Base-by-base conservation (phyloP, 176 grass and related monocot genomes). In the Lolium perenne region DNA sequence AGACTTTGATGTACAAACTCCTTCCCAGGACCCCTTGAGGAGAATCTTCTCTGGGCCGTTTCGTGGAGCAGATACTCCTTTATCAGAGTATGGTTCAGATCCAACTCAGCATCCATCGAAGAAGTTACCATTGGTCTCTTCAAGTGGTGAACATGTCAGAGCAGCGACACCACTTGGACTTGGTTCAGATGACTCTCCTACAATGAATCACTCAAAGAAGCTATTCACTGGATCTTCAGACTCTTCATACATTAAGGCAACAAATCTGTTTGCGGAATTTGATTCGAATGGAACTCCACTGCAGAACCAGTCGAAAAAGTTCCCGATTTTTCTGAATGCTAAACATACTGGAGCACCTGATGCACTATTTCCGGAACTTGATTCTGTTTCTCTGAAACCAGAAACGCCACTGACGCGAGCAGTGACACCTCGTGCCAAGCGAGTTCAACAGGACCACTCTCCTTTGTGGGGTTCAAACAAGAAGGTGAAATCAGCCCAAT, bases 361-460 rank as follows among this genome's bases (percentile, higher is more conserved):
- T 69, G 29, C 10, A 21, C 43, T 75, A 50, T 87, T 91, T 69
- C 15, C 68, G 9, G 93, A 92, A 76, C 50, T 86, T 78, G 86
- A 94, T 78, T 89, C 74, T 59, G 87, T 90, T 84, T 63, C 77
- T 84, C 64, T 86, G 23, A 88, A 90, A 68, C 90, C 96, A 80
- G 92, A 98, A 91, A 98, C 91, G 13, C 96, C 96, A 82, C 84
- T 90, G 41, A 84, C 45, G 60, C 84, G 65, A 66, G 83, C 84
- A 71, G 74, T 63, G 29, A 85, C 89, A 88, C 90, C 93, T 78
- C 68, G 15, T 79, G 81, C 88, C n/a, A 98, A 98, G 83, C 84
- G 93, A 83, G 79, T 94, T 53, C 93, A 86, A 73, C 91, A 94
- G 17, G 88, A 92, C 83, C 48, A 12, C 29, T 92, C 86, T 60